Base-by-base conservation (phyloP, 1,284 basidiomycete species). In the Bondarzewia mesenterica region DNA sequence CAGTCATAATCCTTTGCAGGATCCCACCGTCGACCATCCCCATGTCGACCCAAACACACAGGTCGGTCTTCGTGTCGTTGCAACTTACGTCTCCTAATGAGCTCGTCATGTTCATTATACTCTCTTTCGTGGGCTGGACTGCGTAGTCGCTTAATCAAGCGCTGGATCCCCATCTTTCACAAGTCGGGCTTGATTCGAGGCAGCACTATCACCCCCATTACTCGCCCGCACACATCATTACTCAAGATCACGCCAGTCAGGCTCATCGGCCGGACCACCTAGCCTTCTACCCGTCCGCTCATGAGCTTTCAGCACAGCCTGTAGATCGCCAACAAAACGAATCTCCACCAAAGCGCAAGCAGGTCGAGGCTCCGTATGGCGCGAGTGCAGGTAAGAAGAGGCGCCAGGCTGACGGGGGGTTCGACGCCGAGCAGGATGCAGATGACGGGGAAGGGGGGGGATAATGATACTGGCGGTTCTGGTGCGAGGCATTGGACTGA, bases 401-500 rank as follows among this genome's bases (percentile, higher is more conserved):
- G 42, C 43, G 54, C 37, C 50, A 46, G 23, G 25, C 42, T 7
- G 42, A 47, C 40, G 47, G 44, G 29, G 44, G 44, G 7, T 53
- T 44, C 46, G 54, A 56, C 7, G 21, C 45, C 8, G 54, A 53
- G 4, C 53, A 50, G 10, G 50, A 46, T 38, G 54, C 48, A 15
- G 54, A 54, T 25, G 22, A 42, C 12, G 54, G 50, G 14, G 50
- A 43, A 26, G 52, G 50, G n/a, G 54, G 48, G 40, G 16, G 51
- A 44, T 20, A 54, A 50, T 10, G 56, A 47, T n/a, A 50, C 47
- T 12, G 49, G 44, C 12, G 47, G 44, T 18, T 27, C 51, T 48
- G 84, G 84, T 20, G 82, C 84, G 2, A 85, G 87, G 55, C 84
- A 87, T 56, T 87, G 85, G 84, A 83, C 83, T 0, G 85, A 87